Evolutionary conservation across 495 filamentous ascomycete species (phyloP).

Genomic region (Letharia lupina): DNA sequence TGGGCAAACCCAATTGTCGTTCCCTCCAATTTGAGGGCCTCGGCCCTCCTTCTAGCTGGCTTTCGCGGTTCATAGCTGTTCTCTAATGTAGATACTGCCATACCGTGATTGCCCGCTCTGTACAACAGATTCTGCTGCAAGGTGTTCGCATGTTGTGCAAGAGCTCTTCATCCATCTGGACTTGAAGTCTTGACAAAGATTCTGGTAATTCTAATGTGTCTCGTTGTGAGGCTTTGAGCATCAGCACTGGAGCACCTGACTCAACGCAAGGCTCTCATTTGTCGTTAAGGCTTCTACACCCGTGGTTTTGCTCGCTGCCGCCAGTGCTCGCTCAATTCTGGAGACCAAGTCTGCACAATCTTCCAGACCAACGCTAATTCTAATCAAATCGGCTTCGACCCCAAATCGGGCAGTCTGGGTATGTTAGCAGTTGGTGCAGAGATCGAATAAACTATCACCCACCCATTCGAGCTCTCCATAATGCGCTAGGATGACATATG

Average conservation of each 20-base stretch:
- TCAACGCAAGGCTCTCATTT: background rate
- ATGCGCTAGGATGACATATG: conserved; percentile 87
- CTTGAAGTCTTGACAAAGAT: background rate
- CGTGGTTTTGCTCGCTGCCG: conserved; percentile 30
- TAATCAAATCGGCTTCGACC: conserved; percentile 65
- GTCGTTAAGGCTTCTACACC: background rate
- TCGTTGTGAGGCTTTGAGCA: background rate
- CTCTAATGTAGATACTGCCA: background rate
- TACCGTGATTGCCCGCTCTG: background rate
- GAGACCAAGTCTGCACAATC: conserved; percentile 54
- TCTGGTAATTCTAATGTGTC: background rate
- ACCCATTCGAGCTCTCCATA: conserved; percentile 87
- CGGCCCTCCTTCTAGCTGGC: background rate
- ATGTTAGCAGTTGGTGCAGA: conserved; percentile 6
- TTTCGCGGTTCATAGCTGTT: background rate
- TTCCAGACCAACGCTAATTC: conserved; percentile 88
- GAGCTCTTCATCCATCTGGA: background rate
- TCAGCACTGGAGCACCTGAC: background rate
- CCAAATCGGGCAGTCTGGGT: conserved; percentile 63
- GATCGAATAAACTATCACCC: conserved; percentile 25
- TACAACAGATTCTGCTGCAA: background rate
- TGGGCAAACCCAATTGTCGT: conserved; percentile 29
- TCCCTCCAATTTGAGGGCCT: background rate
- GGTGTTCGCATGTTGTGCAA: background rate
- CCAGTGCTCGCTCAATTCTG: conserved; percentile 42